These are phyloP conservation scores for Gossypium anomalum DNA, from an alignment of 345 rosid species.

Conservation along the genomic window DNA sequence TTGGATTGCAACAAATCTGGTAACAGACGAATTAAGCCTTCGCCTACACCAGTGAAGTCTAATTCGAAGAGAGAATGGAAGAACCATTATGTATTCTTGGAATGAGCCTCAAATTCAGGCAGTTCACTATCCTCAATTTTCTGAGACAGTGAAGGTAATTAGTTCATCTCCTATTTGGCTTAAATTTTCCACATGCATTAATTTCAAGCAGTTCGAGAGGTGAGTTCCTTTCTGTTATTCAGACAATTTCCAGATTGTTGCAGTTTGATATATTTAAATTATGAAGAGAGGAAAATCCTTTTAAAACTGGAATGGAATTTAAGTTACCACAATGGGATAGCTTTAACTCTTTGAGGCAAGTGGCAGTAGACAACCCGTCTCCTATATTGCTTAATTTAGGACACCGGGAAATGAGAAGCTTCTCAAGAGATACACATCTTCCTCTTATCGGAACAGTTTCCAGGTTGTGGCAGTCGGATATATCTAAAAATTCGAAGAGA, in stretches of 20 bases:
- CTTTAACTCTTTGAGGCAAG: background rate
- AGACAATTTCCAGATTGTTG: background rate
- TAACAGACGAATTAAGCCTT: background rate
- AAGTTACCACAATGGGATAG: background rate
- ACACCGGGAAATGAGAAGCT: too few relatives aligned
- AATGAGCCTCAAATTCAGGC: background rate
- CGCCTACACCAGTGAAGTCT: background rate
- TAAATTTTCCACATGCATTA: background rate
- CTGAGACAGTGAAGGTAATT: background rate
- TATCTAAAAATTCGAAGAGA: too few relatives aligned
- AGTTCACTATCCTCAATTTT: background rate
- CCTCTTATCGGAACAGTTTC: too few relatives aligned
- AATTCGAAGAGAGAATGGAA: rapidly evolving
- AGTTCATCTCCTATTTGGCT: background rate
- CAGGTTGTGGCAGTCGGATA: background rate
- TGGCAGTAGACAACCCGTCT: background rate
- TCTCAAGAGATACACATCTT: background rate
- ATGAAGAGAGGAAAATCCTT: background rate
- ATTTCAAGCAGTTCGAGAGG: background rate
- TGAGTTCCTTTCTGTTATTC: background rate
- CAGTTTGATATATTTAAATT: background rate
- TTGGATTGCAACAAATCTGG: background rate
- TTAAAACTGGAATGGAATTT: background rate
- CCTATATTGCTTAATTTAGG: too few relatives aligned
- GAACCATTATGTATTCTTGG: background rate